Conservation (phyloP, 192 early-diverging fungal species). For the Coemansia sp. region DNA sequence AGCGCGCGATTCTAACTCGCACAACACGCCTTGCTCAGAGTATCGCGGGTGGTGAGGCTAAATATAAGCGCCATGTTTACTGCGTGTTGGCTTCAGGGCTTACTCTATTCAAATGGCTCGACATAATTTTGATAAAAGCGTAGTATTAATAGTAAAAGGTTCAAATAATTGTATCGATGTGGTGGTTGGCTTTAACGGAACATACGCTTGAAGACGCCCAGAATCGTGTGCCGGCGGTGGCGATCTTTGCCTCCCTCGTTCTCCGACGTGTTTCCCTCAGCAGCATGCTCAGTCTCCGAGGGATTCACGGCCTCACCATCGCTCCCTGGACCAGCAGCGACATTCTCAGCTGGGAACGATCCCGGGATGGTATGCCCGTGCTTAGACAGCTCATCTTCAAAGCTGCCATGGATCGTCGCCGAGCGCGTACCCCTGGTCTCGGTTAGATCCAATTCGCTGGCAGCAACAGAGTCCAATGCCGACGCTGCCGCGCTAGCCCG, state of each 20-base stretch:
- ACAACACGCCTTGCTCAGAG: neutral
- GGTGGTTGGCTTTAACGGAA: conserved; percentile 32
- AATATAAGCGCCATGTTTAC: conserved; percentile 6
- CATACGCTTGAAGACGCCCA: conserved; percentile 57
- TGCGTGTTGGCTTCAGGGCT: neutral
- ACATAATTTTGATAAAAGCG: neutral
- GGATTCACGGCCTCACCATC: conserved; percentile 23
- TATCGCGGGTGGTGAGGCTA: neutral
- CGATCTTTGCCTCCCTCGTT: conserved; percentile 38
- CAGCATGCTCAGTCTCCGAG: conserved; percentile 16
- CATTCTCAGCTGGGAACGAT: conserved; percentile 35
- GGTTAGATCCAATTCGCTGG: conserved; percentile 30
- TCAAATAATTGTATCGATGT: neutral
- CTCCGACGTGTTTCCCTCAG: conserved; percentile 27
- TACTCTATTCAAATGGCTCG: neutral
- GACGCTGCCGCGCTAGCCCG: conserved; percentile 36
- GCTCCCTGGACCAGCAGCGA: conserved; percentile 11
- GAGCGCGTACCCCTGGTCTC: conserved; percentile 33
- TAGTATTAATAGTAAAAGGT: neutral
- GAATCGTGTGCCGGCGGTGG: conserved; percentile 47
- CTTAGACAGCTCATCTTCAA: conserved; percentile 23
- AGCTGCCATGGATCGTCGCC: conserved; percentile 24
- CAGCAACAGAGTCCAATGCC: conserved; percentile 31
- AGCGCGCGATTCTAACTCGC: neutral
- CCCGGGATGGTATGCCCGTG: conserved; percentile 36